These are phyloP conservation scores for Pezicula rhizophila DNA, from an alignment of 2,329 filamentous ascomycete species.

Conservation along the genomic window DNA sequence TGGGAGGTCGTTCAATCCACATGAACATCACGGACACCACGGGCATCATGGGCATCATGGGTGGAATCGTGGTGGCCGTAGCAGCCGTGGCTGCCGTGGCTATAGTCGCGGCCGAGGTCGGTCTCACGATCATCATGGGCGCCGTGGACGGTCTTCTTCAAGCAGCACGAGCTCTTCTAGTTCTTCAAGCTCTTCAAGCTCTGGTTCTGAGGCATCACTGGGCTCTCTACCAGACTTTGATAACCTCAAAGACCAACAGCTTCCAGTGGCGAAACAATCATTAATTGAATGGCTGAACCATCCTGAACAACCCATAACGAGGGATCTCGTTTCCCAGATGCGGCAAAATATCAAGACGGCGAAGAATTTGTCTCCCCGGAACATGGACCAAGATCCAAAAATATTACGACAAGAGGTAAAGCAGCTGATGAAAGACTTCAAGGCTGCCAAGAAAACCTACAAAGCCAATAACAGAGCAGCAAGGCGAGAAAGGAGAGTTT, in stretches of 20 bases:
- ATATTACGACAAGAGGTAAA: conserved; percentile 40
- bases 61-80: conserved; percentile 11
- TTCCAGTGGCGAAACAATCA: conserved; percentile 38
- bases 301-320: conserved; percentile 44
- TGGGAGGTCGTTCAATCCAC: conserved; percentile 15
- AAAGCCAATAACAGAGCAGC: conserved; percentile 25
- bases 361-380: conserved; percentile 15
- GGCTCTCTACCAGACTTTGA: conserved; percentile 50
- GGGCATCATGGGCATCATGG: background rate
- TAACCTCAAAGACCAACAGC: conserved; percentile 41
- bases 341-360: conserved; percentile 38
- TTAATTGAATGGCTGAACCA: conserved; percentile 43
- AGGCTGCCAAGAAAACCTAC: conserved; percentile 33
- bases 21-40: conserved; percentile 2
- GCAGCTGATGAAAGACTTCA: conserved; percentile 38
- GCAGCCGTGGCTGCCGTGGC: conserved; percentile 1
- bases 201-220: conserved; percentile 33
- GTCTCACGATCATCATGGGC: background rate
- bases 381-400: conserved; percentile 25
- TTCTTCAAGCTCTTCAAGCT: conserved; percentile 24
- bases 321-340: conserved; percentile 35
- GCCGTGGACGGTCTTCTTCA: conserved; percentile 12
- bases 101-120: conserved; percentile 5
- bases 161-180: conserved; percentile 28
- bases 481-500: conserved; percentile 6